Evolutionary conservation across 177 flowering plant species (phyloP).

Genomic region (Vitis hybrid): DNA sequence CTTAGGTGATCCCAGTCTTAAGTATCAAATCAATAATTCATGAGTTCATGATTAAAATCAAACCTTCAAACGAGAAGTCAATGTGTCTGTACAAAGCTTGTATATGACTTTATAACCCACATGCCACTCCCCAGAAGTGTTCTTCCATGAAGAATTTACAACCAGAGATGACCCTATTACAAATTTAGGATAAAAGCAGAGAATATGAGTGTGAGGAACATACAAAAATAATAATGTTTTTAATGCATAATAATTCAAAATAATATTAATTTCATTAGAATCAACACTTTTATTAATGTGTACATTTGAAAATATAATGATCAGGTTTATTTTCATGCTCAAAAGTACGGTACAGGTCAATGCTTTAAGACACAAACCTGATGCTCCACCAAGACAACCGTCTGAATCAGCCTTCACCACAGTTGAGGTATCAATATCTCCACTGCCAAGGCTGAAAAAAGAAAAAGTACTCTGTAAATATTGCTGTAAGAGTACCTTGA

Average conservation of each 20-base stretch:
- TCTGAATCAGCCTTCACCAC: constrained; percentile 82
- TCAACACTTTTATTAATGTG: no score
- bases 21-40: background rate
- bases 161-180: constrained; percentile 55
- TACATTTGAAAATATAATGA: no score
- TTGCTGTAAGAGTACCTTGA: background rate
- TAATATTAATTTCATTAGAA: no score
- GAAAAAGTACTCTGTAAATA: background rate
- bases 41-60: background rate
- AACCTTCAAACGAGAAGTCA: constrained; percentile 91
- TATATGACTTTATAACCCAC: constrained; percentile 84
- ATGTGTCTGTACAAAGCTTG: constrained; percentile 73
- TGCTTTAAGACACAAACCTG: constrained; percentile 47
- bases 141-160: constrained; percentile 81
- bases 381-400: constrained; percentile 78
- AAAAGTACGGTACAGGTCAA: background rate
- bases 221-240: no score
- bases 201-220: background rate
- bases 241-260: no score
- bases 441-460: constrained; percentile 86
- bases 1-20: background rate
- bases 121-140: constrained; percentile 95
- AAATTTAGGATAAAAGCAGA: background rate
- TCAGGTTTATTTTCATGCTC: no score
- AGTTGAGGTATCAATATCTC: constrained; percentile 88